Percentiles rank a stretch among this genome's conserved stretches.
Evolutionary conservation across 176 grass and related monocot species (phyloP).

Genomic region (Alopecurus myosuroides): DNA sequence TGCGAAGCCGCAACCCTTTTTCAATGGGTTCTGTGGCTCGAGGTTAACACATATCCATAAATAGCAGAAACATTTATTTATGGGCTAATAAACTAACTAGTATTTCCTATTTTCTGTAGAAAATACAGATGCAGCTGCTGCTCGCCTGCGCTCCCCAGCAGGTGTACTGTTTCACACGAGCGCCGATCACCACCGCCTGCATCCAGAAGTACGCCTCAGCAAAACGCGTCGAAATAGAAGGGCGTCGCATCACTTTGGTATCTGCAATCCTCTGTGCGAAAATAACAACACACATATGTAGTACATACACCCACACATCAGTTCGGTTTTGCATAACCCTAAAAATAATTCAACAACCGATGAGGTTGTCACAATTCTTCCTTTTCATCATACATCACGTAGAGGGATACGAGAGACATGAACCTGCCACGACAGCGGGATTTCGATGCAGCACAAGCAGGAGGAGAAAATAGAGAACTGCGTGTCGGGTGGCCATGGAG

Average conservation of each 20-base stretch:
- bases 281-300: too few relatives aligned
- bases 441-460: background rate
- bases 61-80: too few relatives aligned
- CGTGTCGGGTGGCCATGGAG: background rate
- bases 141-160: background rate
- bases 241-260: background rate
- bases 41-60: too few relatives aligned
- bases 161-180: background rate
- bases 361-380: background rate
- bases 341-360: background rate
- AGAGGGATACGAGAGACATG: background rate
- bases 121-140: background rate
- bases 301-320: background rate
- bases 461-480: background rate
- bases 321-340: background rate
- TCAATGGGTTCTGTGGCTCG: too few relatives aligned
- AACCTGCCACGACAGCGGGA: background rate
- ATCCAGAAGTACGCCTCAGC: background rate
- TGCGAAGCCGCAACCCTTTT: too few relatives aligned
- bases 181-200: background rate
- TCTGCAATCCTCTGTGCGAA: background rate
- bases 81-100: background rate
- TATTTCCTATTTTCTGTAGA: background rate
- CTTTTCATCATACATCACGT: background rate
- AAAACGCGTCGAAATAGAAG: background rate